These are phyloP conservation scores for Pelargonium cotyledonis DNA, from an alignment of 441 rosid genomes.

Conservation along the genomic window DNA sequence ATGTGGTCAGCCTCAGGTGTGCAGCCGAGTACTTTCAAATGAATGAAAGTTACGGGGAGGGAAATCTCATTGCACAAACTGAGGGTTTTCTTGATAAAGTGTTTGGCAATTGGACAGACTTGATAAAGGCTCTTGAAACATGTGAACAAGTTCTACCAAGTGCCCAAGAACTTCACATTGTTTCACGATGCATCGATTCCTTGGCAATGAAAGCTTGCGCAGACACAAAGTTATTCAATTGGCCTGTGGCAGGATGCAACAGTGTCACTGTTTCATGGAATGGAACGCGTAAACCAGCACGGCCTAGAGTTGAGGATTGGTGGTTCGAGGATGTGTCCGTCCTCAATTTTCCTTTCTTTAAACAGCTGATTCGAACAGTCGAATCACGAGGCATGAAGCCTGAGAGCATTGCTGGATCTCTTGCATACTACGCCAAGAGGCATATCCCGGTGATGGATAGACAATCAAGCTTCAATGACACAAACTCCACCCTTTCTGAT, in stretches of 20 bases:
- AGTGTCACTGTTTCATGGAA: slow-evolving; percentile 47
- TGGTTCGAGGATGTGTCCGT: slow-evolving; percentile 77
- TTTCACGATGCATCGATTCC: slow-evolving; percentile 71
- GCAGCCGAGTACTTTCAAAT: slow-evolving; percentile 81
- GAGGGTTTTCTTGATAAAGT: slow-evolving; percentile 66
- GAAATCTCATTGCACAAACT: slow-evolving; percentile 61
- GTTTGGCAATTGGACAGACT: slow-evolving; percentile 58
- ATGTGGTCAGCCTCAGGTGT: slow-evolving; percentile 64
- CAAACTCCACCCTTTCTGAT: slow-evolving; percentile 32
- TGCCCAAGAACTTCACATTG: slow-evolving; percentile 75
- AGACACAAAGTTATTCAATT: slow-evolving; percentile 56
- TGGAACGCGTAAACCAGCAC: slow-evolving; percentile 40
- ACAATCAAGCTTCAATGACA: slow-evolving; percentile 35
- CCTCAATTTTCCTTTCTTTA: slow-evolving; percentile 46
- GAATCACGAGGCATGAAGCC: slow-evolving; percentile 46
- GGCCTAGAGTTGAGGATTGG: slow-evolving; percentile 56
- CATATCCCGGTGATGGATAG: slow-evolving; percentile 70
- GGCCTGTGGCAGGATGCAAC: slow-evolving; percentile 46
- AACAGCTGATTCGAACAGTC: slow-evolving; percentile 53
- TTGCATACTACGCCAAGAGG: slow-evolving; percentile 55
- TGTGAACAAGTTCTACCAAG: slow-evolving; percentile 53
- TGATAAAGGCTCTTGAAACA: slow-evolving; percentile 66
- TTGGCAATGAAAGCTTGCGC: slow-evolving; percentile 72
- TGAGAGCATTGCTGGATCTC: slow-evolving; percentile 49
- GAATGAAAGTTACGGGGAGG: slow-evolving; percentile 65